Base-by-base conservation (phyloP, 306 rosid species). In the Trifolium fragiferum region DNA sequence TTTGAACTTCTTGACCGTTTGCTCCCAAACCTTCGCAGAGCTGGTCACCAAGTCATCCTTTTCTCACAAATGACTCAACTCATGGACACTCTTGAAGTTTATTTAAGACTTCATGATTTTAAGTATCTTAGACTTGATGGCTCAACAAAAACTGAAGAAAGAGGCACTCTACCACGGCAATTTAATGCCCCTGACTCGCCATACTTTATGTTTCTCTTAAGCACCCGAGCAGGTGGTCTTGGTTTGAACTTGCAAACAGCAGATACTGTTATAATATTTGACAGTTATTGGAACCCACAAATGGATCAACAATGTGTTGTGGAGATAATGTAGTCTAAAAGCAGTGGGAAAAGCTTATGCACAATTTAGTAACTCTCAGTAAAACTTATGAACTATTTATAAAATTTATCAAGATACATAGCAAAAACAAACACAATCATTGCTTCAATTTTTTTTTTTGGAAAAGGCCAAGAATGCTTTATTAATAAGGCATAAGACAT, bases 231-330 rank as follows among this genome's bases (percentile, higher is more conserved):
- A 8, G 99, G 99, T 66, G 99, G 98, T 73, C 93, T 95, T 72
- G 99, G 99, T 84, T 84, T 95, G 88, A 95, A 95, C 88, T 87
- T 95, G 41, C 99, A 95, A 80, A 85, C 98, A 0, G 98, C 98
- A 64, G 99, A 95, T 83, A 95, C 99, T 55, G 99, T 95, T 49
- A 89, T 95, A 69, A 90, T 95, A 59, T 95, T 95, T 63, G 99
- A 95, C 78, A 95, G 97, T 14, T 98, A 95, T 83, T 95, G 99
- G 99, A 95, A 95, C 70, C 99, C 99, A 10, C 98, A 95, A 85
- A 95, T 92, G 97, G 99, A 95, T 86, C 99, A 95, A 77, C 99
- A 95, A 82, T n/a, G n/a, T n/a, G n/a, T n/a, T n/a, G n/a, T n/a
- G n/a, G n/a, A n/a, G n/a, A n/a, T n/a, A n/a, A n/a, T n/a, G n/a